Percentiles rank a stretch among this genome's conserved stretches.
Conservation (phyloP, 257 asterid genomes). For the Mitragyna speciosa region DNA sequence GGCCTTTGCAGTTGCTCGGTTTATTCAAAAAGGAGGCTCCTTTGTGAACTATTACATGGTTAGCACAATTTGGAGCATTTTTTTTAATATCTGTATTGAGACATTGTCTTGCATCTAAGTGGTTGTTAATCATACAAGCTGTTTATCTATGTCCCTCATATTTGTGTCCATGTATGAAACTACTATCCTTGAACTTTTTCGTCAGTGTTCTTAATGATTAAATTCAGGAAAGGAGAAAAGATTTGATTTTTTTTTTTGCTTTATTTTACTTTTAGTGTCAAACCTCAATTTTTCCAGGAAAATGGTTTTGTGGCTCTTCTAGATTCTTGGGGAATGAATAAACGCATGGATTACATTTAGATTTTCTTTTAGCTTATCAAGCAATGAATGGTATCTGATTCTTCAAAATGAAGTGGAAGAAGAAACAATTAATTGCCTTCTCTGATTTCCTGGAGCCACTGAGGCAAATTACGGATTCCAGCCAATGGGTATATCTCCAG, state of each 20-base stretch:
- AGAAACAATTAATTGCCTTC: too few species aligned
- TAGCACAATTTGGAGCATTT: not conserved
- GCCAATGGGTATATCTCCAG: not conserved
- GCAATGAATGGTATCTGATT: too few species aligned
- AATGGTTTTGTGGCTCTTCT: not conserved
- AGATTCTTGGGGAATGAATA: too few species aligned
- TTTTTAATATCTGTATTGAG: not conserved
- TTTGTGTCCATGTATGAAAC: not conserved
- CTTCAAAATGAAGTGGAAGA: too few species aligned
- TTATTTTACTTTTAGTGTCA: not conserved
- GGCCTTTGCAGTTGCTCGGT: constrained; percentile 90
- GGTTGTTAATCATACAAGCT: not conserved
- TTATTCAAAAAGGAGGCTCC: constrained; percentile 95
- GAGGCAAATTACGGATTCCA: not conserved
- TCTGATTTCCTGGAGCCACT: not conserved
- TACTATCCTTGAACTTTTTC: not conserved
- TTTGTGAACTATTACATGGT: constrained; percentile 94
- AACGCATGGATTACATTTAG: too few species aligned
- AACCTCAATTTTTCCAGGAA: not conserved
- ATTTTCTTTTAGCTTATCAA: too few species aligned
- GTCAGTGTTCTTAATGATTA: not conserved
- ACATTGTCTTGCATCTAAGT: not conserved
- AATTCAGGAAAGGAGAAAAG: not conserved
- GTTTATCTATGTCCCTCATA: not conserved
- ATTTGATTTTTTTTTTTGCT: not conserved